Evolutionary conservation across 1,139 yeast species (phyloP), one percentile per base, ranked within the genome.

Genomic region (Yamadazyma pseudoaaseri): DNA sequence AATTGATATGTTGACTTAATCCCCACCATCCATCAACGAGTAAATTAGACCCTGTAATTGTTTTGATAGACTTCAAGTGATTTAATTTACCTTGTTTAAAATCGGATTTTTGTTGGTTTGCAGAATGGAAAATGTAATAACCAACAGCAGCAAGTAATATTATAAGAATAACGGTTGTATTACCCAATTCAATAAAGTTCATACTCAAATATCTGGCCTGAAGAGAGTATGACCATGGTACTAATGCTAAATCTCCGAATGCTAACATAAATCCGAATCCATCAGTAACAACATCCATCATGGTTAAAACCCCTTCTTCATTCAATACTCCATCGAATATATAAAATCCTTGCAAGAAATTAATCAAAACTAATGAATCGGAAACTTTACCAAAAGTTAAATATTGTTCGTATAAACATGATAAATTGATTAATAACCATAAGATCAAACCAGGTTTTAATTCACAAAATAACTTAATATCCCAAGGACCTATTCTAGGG

Each of bases 21-120:
- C 85, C 86, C 98, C 98, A 92, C 98, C 98, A 92, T 2, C 97
- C 97, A 49, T 87, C 94, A 37, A 80, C 75, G 34, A 92, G 66
- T 44, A 92, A 72, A 51, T 77, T 84, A 24, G 96, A 83, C 1
- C 96, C 96, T 10, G 86, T 78, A 20, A 72, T 66, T 1, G 97
- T 84, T 42, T 75, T 64, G 41, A 92, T 83, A 41, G 79, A 81
- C 48, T 78, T 74, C 37, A 73, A 59, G 42, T 79, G 74, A 31
- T 75, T 65, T 37, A 89, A 70, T 51, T 82, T 76, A 8, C 95
- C 96, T 44, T 76, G 78, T 59, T 86, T 82, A 66, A 92, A 92
- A 23, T 77, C 75, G 13, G 90, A 81, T 62, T 92, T 92, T 57
- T 92, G 94, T 47, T 76, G 73, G 62, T 92, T 92, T 20, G 97